Percentiles rank a stretch among this genome's conserved stretches.
These are phyloP conservation scores for Pseudofabraea citricarpa DNA, from an alignment of 2,329 filamentous ascomycete genomes.

Conservation along the genomic window DNA sequence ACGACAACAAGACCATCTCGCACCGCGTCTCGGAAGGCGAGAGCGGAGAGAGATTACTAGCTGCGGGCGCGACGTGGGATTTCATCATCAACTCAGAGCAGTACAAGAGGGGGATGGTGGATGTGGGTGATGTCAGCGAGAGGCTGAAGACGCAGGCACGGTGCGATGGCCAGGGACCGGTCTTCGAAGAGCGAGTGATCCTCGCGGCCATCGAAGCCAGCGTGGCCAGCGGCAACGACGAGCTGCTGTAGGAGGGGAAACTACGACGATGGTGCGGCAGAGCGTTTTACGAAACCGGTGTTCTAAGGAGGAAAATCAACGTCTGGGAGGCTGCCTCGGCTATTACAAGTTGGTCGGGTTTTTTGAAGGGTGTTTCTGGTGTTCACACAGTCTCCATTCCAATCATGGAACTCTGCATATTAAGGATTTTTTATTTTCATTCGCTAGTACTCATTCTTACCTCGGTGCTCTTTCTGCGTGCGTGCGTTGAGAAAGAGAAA, in stretches of 20 bases:
- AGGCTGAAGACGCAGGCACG: constrained; percentile 68
- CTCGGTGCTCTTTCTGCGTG: too few relatives aligned
- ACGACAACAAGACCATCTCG: constrained; percentile 57
- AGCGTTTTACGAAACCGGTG: too few relatives aligned
- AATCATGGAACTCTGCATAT: too few relatives aligned
- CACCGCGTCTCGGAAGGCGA: constrained; percentile 65
- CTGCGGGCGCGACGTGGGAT: constrained; percentile 82
- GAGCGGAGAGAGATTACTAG: constrained; percentile 65
- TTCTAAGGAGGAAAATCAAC: too few relatives aligned
- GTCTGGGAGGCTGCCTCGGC: too few relatives aligned
- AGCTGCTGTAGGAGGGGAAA: constrained; percentile 53
- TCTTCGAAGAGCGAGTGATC: constrained; percentile 76
- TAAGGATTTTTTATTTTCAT: too few relatives aligned
- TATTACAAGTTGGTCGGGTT: too few relatives aligned
- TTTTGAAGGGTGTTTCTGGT: too few relatives aligned
- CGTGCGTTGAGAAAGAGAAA: too few relatives aligned
- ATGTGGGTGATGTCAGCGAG: constrained; percentile 78
- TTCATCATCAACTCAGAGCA: constrained; percentile 76
- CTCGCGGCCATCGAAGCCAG: constrained; percentile 72
- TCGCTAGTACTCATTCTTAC: too few relatives aligned
- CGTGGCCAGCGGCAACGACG: constrained; percentile 71
- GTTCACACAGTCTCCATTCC: too few relatives aligned
- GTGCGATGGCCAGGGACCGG: constrained; percentile 84
- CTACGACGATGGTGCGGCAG: background rate
- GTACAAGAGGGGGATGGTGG: constrained; percentile 71